Conservation (phyloP, 23 red algal genomes). For the Porphyridium purpureum region DNA sequence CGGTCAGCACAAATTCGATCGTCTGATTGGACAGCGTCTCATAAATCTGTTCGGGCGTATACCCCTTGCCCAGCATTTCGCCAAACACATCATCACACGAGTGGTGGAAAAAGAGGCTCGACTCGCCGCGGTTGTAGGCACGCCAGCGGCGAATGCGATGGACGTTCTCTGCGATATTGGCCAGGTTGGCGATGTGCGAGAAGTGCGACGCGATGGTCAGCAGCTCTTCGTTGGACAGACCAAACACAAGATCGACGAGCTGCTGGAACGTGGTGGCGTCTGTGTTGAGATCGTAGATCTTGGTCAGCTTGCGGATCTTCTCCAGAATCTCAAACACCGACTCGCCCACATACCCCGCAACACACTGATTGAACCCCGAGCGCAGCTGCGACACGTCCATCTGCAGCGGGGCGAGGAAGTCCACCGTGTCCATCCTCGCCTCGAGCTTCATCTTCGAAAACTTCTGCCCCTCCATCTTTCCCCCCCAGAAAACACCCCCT, state of each 20-base stretch:
- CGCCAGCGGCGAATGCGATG: slow-evolving; percentile 76
- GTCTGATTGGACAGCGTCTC: slow-evolving; percentile 40
- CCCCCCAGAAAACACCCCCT: no score
- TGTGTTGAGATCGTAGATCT: slow-evolving; percentile 2
- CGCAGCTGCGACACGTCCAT: slow-evolving; percentile 41
- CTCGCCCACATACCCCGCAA: slow-evolving; percentile 11
- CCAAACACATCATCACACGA: slow-evolving; percentile 56
- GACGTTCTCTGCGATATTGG: slow-evolving; percentile 85
- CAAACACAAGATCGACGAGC: slow-evolving; percentile 1
- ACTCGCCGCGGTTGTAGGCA: slow-evolving; percentile 72
- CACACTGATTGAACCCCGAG: slow-evolving; percentile 16
- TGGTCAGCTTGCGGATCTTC: slow-evolving; percentile 24
- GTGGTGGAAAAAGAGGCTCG: slow-evolving; percentile 40
- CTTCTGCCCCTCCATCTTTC: no score
- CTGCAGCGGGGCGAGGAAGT: slow-evolving; percentile 57
- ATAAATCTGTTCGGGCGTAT: slow-evolving; percentile 56
- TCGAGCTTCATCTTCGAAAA: not conserved
- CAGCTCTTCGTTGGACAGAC: slow-evolving; percentile 17
- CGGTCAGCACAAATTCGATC: slow-evolving; percentile 95
- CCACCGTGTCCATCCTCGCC: slow-evolving; percentile 45
- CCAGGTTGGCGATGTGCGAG: slow-evolving; percentile 88
- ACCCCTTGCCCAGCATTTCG: slow-evolving; percentile 45
- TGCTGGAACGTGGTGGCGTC: slow-evolving; percentile 18
- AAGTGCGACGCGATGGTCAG: slow-evolving; percentile 72
- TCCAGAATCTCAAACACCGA: slow-evolving; percentile 23